These are phyloP conservation scores for Cordyceps militaris DNA, from an alignment of 2,329 filamentous ascomycete species.

Conservation along the genomic window DNA sequence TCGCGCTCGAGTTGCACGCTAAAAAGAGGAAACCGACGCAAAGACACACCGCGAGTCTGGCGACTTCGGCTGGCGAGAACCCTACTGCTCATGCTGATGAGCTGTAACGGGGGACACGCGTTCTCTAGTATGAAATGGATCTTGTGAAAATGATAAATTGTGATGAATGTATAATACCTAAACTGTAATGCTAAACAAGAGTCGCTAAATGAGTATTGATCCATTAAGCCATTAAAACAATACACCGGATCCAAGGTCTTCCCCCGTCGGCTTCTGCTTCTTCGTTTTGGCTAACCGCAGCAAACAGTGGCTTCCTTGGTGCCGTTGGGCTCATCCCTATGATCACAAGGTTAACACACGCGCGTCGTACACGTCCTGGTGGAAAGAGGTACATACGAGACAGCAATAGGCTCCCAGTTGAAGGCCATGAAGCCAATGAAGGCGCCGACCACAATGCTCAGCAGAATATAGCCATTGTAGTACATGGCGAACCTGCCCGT, in stretches of 20 bases:
- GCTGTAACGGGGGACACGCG: background rate
- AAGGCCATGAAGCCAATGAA: slow-evolving; percentile 68
- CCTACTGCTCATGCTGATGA: background rate
- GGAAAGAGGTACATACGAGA: slow-evolving; percentile 20
- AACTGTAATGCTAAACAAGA: background rate
- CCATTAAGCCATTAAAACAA: background rate
- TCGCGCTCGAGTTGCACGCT: slow-evolving; percentile 32
- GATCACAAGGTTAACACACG: slow-evolving; percentile 1
- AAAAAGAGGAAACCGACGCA: background rate
- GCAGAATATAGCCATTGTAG: slow-evolving; percentile 68
- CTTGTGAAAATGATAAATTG: background rate
- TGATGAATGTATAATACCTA: slow-evolving; percentile 1
- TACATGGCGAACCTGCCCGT: slow-evolving; percentile 45
- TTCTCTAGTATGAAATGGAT: background rate
- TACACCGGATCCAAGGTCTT: background rate
- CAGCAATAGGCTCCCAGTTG: slow-evolving; percentile 54
- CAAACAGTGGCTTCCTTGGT: slow-evolving; percentile 33
- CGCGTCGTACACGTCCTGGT: background rate
- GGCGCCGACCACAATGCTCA: slow-evolving; percentile 72
- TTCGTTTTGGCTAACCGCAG: no score
- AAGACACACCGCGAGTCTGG: background rate
- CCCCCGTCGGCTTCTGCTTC: background rate
- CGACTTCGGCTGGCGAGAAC: background rate
- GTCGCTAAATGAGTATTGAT: background rate
- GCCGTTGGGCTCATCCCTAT: slow-evolving; percentile 26